These are phyloP conservation scores for Melampsora americana DNA, from an alignment of 1,284 basidiomycete species.

Conservation along the genomic window DNA sequence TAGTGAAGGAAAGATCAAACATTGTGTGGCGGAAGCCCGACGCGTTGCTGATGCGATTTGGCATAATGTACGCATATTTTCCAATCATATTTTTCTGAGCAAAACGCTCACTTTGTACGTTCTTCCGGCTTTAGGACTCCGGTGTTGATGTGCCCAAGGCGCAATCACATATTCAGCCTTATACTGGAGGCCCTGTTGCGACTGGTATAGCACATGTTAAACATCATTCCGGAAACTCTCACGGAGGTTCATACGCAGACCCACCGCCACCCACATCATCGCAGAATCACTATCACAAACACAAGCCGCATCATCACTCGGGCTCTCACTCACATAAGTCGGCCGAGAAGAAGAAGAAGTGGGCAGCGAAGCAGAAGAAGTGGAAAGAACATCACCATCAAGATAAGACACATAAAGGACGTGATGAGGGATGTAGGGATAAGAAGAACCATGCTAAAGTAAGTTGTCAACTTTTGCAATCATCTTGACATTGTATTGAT, in stretches of 20 bases:
- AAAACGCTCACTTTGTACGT: background rate
- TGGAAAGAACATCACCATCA: background rate
- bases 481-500: conserved; percentile 3
- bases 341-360: too few relatives aligned
- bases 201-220: background rate
- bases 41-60: conserved; percentile 10
- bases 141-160: conserved; percentile 20
- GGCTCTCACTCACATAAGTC: background rate
- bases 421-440: background rate
- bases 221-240: background rate
- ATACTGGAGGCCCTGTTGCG: background rate
- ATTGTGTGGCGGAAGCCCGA: background rate
- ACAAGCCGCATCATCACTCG: background rate
- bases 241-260: background rate
- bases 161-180: background rate
- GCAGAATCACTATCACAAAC: background rate
- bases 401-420: background rate
- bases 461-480: background rate
- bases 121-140: background rate
- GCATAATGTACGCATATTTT: conserved; percentile 15
- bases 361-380: too few relatives aligned
- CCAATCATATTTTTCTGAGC: background rate
- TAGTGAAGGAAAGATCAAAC: background rate
- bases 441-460: background rate
- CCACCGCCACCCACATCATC: background rate